Evolutionary conservation across 148 eudicot genomes (phyloP).

Genomic region (Euryodendron excelsum): DNA sequence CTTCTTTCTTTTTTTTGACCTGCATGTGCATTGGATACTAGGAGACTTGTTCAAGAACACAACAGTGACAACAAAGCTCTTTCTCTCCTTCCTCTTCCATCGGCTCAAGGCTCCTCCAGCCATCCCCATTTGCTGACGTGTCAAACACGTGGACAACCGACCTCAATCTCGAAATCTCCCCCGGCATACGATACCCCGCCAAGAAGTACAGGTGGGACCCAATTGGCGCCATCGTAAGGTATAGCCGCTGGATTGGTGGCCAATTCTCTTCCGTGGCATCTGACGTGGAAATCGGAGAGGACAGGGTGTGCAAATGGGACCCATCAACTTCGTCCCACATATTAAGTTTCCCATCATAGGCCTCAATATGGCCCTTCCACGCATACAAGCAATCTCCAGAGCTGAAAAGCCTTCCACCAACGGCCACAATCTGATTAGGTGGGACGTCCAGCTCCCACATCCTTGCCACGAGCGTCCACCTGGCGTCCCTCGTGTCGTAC

Average conservation of each 20-base stretch:
- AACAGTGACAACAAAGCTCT: constrained; percentile 39
- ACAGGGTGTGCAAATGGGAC: constrained; percentile 22
- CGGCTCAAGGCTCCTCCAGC: constrained; percentile 39
- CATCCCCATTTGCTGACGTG: constrained; percentile 25
- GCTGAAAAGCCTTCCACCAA: constrained; percentile 35
- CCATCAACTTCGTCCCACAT: constrained; percentile 39
- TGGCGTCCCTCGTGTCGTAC: constrained; percentile 20
- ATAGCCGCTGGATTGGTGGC: too few species aligned
- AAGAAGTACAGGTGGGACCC: constrained; percentile 35
- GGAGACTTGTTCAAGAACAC: constrained; percentile 24
- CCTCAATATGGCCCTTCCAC: constrained; percentile 45
- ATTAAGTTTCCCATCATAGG: constrained; percentile 29
- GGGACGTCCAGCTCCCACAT: constrained; percentile 53
- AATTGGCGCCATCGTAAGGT: constrained; percentile 46
- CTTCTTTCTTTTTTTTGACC: too few species aligned
- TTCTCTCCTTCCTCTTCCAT: constrained; percentile 36
- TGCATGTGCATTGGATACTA: too few species aligned
- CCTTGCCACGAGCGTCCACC: constrained; percentile 29
- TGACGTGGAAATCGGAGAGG: constrained; percentile 20
- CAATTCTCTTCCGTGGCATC: constrained; percentile 11
- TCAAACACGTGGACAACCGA: constrained; percentile 40
- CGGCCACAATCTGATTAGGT: constrained; percentile 38
- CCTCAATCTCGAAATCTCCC: constrained; percentile 24
- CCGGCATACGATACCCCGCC: constrained; percentile 32
- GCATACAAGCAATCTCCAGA: constrained; percentile 36